A percentile compares a stretch with the other conserved stretches of the same genome.
Conservation (phyloP, 768 basidiomycete genomes). For the Gymnopilus junonius region DNA sequence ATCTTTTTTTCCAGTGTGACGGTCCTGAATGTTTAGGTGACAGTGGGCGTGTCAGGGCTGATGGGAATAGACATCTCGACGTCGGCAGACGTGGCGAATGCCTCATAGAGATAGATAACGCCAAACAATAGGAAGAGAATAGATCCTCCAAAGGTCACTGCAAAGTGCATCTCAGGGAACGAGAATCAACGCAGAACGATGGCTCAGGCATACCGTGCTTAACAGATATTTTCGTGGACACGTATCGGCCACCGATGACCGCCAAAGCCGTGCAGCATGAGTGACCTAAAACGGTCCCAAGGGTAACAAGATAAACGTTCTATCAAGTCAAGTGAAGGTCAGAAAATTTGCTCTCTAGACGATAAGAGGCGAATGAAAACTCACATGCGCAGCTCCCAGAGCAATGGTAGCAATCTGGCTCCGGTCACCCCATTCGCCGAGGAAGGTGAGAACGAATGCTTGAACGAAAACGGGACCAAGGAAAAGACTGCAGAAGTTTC, state of each 20-base stretch:
- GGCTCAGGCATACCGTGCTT: conserved; percentile 82
- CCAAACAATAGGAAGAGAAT: conserved; percentile 85
- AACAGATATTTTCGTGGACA: conserved; percentile 93
- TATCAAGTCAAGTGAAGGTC: conserved; percentile 31
- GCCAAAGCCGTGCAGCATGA: conserved; percentile 86
- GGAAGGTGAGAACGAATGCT: conserved; percentile 91
- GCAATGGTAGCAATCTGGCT: conserved; percentile 98
- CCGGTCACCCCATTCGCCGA: conserved; percentile 99
- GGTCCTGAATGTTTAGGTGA: background rate
- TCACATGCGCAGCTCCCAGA: conserved; percentile 91
- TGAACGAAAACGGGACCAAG: conserved; percentile 95
- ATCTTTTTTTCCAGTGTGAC: background rate
- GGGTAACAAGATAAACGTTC: conserved; percentile 91
- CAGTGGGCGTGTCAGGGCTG: background rate
- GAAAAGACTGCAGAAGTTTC: conserved; percentile 83
- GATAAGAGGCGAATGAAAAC: conserved; percentile 17
- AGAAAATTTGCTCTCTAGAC: background rate
- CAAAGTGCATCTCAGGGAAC: background rate
- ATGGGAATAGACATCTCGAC: conserved; percentile 28
- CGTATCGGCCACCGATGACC: conserved; percentile 90
- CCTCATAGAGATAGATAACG: conserved; percentile 75
- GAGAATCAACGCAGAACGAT: background rate
- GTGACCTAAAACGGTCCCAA: conserved; percentile 92
- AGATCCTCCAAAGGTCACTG: conserved; percentile 47
- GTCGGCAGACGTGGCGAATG: conserved; percentile 41